These are phyloP conservation scores for Hypoxylon fragiforme DNA, from an alignment of 495 filamentous ascomycete genomes.

Conservation along the genomic window DNA sequence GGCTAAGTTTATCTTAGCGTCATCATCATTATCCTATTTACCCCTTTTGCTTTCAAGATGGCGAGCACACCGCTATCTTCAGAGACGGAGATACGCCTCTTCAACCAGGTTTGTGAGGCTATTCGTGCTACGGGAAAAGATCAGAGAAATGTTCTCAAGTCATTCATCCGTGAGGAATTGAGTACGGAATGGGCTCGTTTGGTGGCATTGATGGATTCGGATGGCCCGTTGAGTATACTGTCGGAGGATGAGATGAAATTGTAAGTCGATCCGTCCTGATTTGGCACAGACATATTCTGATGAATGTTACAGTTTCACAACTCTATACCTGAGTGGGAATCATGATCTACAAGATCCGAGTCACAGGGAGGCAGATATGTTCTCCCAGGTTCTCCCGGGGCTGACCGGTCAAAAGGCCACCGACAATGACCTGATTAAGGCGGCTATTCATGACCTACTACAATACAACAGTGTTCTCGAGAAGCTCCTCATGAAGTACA, in stretches of 20 bases:
- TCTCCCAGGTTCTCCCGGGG: conserved; percentile 6
- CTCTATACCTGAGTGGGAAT: background rate
- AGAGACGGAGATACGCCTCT: conserved; percentile 24
- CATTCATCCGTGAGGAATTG: conserved; percentile 17
- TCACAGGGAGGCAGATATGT: background rate
- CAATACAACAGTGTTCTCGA: conserved; percentile 28
- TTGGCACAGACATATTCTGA: background rate
- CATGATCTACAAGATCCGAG: background rate
- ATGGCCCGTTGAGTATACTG: conserved; percentile 17
- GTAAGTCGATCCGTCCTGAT: conserved; percentile 5
- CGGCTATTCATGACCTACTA: conserved; percentile 15
- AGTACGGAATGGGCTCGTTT: conserved; percentile 18
- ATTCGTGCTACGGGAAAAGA: conserved; percentile 8
- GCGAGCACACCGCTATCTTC: conserved; percentile 6
- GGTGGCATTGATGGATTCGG: conserved; percentile 19
- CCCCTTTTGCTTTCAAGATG: conserved; percentile 19
- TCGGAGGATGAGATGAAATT: conserved; percentile 28
- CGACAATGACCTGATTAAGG: conserved; percentile 2
- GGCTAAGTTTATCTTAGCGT: background rate
- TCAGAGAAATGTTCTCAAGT: conserved; percentile 16
- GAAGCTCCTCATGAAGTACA: conserved; percentile 23
- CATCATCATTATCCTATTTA: too few relatives aligned
- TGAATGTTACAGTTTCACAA: conserved; percentile 3
- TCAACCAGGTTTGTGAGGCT: conserved; percentile 22
- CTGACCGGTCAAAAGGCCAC: conserved; percentile 6